Evolutionary conservation across 2,329 filamentous ascomycete genomes (phyloP), one percentile per base, ranked within the genome.

Genomic region (Penicillium sp.): DNA sequence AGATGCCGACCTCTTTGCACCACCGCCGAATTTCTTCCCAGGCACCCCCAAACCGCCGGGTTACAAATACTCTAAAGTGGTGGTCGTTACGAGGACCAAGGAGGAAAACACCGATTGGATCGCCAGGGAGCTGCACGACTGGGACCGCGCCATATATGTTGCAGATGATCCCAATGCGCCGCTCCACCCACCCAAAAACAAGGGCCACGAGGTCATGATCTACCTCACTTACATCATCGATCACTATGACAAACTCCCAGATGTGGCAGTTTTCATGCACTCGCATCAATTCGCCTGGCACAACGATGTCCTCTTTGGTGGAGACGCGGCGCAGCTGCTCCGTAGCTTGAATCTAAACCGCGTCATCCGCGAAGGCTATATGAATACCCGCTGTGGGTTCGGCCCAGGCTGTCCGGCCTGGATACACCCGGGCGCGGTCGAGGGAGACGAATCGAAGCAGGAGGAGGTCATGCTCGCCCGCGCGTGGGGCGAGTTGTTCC

Each of bases 191-290:
- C 77, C 79, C 5, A 75, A 74, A 59, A 82, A 84, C 55, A 82
- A 83, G 61, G 82, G 81, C 36, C 76, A 80, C 58, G 82, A 85
- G 64, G 79, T 79, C 19, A 83, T 84, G 75, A 72, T 75, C 11
- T 84, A 84, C 63, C 71, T 84, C 40, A 79, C 79, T 36, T 84
- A 80, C 64, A 78, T 84, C 53, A 80, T 84, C 61, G 80, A 84
- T 54, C 74, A 82, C 61, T 85, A 84, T 64, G 70, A 82, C 36
- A 66, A 75, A 11, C 73, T 84, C 2, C 75, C 80, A 2, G 81
- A 84, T 56, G 75, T 82, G 16, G 70, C 77, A 36, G 74, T 83
- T 41, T 84, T 84, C 66, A 77, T 81, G 70, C 82, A 84, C 64
- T 74, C 78, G 27, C 77, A 80, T 48, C 74, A 73, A 55, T 68